Conservation (phyloP, 805 yeast genomes). For the Phaffomyces opuntiae region DNA sequence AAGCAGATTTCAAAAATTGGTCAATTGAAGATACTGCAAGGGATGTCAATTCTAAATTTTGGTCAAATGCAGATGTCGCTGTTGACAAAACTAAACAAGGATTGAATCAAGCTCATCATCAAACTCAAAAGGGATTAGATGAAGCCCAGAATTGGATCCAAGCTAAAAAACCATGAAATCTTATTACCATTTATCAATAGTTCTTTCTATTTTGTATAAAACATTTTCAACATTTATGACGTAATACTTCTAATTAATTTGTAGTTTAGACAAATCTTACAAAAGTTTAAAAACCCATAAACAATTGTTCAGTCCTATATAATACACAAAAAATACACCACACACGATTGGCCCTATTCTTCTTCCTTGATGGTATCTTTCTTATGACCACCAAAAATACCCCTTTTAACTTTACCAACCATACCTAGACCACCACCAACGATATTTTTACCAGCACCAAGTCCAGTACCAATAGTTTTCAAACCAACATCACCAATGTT, state of each 20-base stretch:
- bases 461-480: slow-evolving; percentile 44
- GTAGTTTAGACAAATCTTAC: no score
- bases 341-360: no score
- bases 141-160: slow-evolving; percentile 19
- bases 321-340: no score
- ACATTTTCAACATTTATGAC: no score
- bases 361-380: slow-evolving; percentile 8
- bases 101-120: slow-evolving; percentile 15
- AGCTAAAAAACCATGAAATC: slow-evolving; percentile 12
- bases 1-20: slow-evolving; percentile 21
- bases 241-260: no score
- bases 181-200: no score
- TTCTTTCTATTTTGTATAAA: no score
- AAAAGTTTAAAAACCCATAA: no score
- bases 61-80: slow-evolving; percentile 26
- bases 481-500: slow-evolving; percentile 43
- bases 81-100: slow-evolving; percentile 22
- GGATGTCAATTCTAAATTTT: slow-evolving; percentile 23
- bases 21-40: slow-evolving; percentile 11
- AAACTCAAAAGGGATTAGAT: slow-evolving; percentile 16
- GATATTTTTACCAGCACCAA: slow-evolving; percentile 36
- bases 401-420: slow-evolving; percentile 33
- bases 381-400: slow-evolving; percentile 28
- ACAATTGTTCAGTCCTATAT: no score
- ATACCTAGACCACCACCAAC: slow-evolving; percentile 40